Conservation (phyloP, 305 asterid genomes). For the Andrographis paniculata region DNA sequence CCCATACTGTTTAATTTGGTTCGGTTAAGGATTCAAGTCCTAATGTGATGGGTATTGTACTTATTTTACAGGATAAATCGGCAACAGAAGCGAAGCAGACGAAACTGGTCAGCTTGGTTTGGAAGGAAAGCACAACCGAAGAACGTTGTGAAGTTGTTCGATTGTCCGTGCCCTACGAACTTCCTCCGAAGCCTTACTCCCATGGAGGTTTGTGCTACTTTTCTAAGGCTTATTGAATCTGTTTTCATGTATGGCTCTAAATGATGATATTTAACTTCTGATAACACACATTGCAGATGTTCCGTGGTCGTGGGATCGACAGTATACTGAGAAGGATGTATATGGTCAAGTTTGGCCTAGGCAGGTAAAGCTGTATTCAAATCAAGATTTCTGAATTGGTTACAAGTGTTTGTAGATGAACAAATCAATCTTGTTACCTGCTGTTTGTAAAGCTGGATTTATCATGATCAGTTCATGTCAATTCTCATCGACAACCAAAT, state of each 20-base stretch:
- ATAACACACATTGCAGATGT: conserved; percentile 37
- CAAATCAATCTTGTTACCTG: no score
- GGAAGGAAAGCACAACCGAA: conserved; percentile 36
- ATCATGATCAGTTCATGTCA: conserved; percentile 1
- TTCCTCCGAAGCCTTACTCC: conserved; percentile 74
- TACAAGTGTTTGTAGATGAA: no score
- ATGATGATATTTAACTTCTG: no score
- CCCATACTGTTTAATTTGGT: no score
- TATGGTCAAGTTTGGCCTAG: conserved; percentile 88
- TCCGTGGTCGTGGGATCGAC: conserved; percentile 97
- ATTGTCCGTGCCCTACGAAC: conserved; percentile 81
- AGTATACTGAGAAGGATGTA: conserved; percentile 65
- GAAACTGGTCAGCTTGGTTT: conserved; percentile 56
- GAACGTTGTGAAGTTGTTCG: conserved; percentile 41
- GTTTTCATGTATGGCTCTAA: no score
- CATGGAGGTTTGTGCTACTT: conserved; percentile 38
- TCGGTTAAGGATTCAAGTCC: no score
- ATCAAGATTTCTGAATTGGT: conserved; percentile 34
- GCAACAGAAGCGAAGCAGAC: conserved; percentile 30
- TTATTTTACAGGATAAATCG: no score
- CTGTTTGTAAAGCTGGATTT: no score
- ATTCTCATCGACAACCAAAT: no score
- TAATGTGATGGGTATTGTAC: no score
- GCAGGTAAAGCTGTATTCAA: conserved; percentile 43
- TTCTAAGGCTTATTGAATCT: not conserved